Conservation (phyloP, 2,329 filamentous ascomycete genomes). For the Cladosporium sp. region DNA sequence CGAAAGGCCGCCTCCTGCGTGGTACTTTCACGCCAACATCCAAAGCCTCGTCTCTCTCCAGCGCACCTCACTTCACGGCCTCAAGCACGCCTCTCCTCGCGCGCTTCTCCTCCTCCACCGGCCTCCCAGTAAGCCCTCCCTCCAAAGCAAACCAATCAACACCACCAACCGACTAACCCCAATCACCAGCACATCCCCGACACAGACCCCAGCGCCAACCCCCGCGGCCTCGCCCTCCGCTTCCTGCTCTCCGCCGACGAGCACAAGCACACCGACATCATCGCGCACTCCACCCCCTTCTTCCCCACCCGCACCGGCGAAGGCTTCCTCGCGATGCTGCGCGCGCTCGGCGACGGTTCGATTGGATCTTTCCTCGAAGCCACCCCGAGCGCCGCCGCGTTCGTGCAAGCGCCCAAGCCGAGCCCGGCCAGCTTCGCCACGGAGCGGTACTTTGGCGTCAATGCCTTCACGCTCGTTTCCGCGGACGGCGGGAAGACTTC, state of each 20-base stretch:
- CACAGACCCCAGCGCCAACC: constrained; percentile 27
- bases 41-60: constrained; percentile 44
- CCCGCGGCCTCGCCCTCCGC: constrained; percentile 50
- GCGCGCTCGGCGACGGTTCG: constrained; percentile 41
- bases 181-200: constrained; percentile 26
- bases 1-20: constrained; percentile 53
- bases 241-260: constrained; percentile 46
- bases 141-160: not conserved
- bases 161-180: not conserved
- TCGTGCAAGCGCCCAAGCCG: constrained; percentile 53
- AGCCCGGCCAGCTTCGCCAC: constrained; percentile 50
- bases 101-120: constrained; percentile 32
- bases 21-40: constrained; percentile 55
- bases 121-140: constrained; percentile 21
- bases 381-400: constrained; percentile 50
- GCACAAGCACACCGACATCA: constrained; percentile 57
- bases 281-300: constrained; percentile 53
- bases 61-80: constrained; percentile 29
- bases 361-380: constrained; percentile 47
- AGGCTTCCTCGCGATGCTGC: constrained; percentile 53
- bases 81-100: constrained; percentile 28
- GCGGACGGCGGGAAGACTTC: constrained; percentile 45
- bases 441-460: constrained; percentile 52
- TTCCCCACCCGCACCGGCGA: constrained; percentile 55
- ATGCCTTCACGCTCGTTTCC: constrained; percentile 51